Base-by-base conservation (phyloP, 768 basidiomycete genomes). In the Asterophora lycoperdoides region DNA sequence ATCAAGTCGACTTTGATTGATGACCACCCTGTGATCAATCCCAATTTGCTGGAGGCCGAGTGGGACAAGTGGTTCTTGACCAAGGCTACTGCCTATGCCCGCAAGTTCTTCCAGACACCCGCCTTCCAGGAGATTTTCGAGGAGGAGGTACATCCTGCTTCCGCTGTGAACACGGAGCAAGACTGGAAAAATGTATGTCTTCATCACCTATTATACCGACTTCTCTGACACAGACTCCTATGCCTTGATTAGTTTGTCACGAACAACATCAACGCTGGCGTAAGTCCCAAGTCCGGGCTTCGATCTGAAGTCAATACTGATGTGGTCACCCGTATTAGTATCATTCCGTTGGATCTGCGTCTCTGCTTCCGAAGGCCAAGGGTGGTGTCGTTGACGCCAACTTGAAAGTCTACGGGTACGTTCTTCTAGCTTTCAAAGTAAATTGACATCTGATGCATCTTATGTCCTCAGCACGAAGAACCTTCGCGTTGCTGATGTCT, bases 401-500 rank as follows among this genome's bases (percentile, higher is more conserved):
- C 28, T 45, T 63, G 9, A 63, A 49, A 43, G 61, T 63, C 47
- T 64, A 63, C 40, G 56, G 60, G 60, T 60, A 41, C 35, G 56
- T 50, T 29, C n/a, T 4, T 48, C 3, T 17, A 34, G 18, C 23
- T 3, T 8, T 14, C 28, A 15, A 18, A 48, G 10, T 15, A 1
- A 36, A 33, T 10, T 20, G 10, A 1, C 10, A 26, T 40, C 10
- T 34, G 9, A 18, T 35, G 29, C 47, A 15, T 43, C 35, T 42
- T 26, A 55, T 58, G 64, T 69, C 0, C 65, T 62, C 52, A 75
- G 74, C 11, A 74, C 74, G 1, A 56, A 51, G n/a, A 78, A 78
- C 49, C 37, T 78, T 18, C 72, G 77, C 8, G 73, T 79, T 17
- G 73, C 65, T 10, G 77, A 78, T 53, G 42, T 68, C 3, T 75